phyloP scores from a whole-genome alignment of 2,329 filamentous ascomycete species.

The Zelopaecilomyces penicillatus region DNA sequence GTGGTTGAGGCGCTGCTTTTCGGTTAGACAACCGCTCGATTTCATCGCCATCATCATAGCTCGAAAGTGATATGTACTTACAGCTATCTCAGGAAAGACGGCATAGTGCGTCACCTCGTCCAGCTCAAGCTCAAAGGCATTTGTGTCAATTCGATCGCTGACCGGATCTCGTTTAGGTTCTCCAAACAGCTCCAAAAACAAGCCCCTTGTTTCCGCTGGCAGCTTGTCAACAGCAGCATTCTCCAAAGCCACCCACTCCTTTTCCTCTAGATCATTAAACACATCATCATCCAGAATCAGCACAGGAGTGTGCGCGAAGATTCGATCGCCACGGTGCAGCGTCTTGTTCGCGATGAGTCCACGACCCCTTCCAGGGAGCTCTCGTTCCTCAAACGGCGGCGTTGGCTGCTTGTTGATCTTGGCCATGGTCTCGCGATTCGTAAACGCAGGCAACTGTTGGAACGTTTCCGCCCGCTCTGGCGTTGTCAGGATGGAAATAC shows the following conservation, averaged over 20 bases:
- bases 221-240: slow-evolving; percentile 6
- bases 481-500: slow-evolving; percentile 31
- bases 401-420: slow-evolving; percentile 2
- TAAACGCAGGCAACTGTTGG: slow-evolving; percentile 20
- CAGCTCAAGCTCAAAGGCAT: slow-evolving; percentile 8
- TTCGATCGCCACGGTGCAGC: slow-evolving; percentile 13
- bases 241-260: slow-evolving; percentile 1
- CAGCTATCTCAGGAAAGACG: slow-evolving; percentile 11
- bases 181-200: slow-evolving; percentile 9
- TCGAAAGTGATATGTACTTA: slow-evolving; percentile 1
- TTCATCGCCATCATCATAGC: background rate
- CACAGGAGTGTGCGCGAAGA: slow-evolving; percentile 11
- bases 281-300: slow-evolving; percentile 6
- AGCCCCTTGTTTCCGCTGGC: background rate
- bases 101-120: background rate
- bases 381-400: slow-evolving; percentile 13
- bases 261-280: background rate
- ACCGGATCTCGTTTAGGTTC: slow-evolving; percentile 1
- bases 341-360: slow-evolving; percentile 18
- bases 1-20: slow-evolving; percentile 34
- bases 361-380: slow-evolving; percentile 16
- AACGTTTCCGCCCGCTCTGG: slow-evolving; percentile 22
- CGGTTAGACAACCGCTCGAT: background rate
- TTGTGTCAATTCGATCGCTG: slow-evolving; percentile 8
- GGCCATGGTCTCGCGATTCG: slow-evolving; percentile 9